These are phyloP conservation scores for Crithidia fasciculata DNA, from an alignment of 208 protist genomes.

Conservation along the genomic window DNA sequence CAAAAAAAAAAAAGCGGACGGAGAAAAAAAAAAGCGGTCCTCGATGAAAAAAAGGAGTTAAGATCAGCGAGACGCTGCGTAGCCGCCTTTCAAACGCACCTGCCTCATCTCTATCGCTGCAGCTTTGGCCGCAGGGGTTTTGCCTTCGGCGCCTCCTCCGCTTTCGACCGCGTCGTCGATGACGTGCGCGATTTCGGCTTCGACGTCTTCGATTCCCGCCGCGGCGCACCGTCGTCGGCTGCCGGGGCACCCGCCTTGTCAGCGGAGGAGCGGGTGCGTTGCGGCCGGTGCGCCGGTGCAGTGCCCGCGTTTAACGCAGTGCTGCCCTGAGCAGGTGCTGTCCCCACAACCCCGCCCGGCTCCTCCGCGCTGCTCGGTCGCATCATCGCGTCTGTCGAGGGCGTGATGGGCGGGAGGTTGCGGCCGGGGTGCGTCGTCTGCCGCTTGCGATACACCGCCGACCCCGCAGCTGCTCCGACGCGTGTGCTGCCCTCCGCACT, in stretches of 20 bases:
- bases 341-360: not conserved
- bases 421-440: conserved; percentile 24
- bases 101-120: conserved; percentile 17
- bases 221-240: not conserved
- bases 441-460: conserved; percentile 28
- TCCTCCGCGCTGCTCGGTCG: conserved; percentile 10
- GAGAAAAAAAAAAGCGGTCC: not conserved
- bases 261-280: conserved; percentile 8
- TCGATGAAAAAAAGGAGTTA: too few species aligned
- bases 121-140: conserved; percentile 20
- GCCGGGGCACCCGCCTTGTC: not conserved
- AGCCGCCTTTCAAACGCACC: not conserved
- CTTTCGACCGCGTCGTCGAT: not conserved
- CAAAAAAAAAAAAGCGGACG: not conserved
- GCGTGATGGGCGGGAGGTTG: conserved; percentile 29
- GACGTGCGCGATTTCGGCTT: conserved; percentile 13
- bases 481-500: conserved; percentile 25
- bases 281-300: not conserved
- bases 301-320: not conserved
- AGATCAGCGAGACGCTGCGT: too few species aligned
- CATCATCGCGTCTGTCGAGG: conserved; percentile 13
- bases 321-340: not conserved
- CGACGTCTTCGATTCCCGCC: conserved; percentile 5
- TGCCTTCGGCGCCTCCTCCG: conserved; percentile 6
- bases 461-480: not conserved